Conservation (phyloP, 1,284 basidiomycete genomes). For the Clitocybe nebularis region DNA sequence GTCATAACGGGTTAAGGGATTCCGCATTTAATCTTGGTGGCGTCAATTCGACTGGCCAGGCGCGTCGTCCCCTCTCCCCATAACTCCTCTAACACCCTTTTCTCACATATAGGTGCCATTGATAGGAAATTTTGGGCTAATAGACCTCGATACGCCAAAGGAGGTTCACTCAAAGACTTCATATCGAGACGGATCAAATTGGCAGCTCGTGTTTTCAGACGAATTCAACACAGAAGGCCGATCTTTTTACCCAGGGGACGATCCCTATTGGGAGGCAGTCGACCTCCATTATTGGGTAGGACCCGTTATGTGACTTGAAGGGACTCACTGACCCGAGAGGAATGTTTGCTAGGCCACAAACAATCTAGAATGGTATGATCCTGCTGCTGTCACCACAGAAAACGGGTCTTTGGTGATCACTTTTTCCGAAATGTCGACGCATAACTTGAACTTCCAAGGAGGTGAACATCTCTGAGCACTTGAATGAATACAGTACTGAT, state of each 20-base stretch:
- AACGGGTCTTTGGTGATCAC: constrained; percentile 82
- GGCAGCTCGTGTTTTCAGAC: constrained; percentile 61
- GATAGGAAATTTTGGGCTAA: constrained; percentile 55
- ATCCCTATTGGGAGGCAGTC: constrained; percentile 66
- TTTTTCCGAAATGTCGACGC: constrained; percentile 56
- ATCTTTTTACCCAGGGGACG: constrained; percentile 62
- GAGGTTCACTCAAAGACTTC: constrained; percentile 48
- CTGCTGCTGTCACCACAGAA: constrained; percentile 76
- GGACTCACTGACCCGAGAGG: neutral
- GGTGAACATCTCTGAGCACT: constrained; percentile 32
- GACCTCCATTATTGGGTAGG: constrained; percentile 72
- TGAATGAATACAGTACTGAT: no score
- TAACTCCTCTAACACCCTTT: neutral
- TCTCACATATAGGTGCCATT: constrained; percentile 38
- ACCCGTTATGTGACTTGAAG: neutral
- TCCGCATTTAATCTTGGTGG: constrained; percentile 70
- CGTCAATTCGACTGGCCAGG: constrained; percentile 54
- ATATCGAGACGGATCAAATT: constrained; percentile 41
- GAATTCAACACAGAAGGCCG: constrained; percentile 76
- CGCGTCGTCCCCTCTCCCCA: constrained; percentile 24
- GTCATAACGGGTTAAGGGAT: constrained; percentile 26
- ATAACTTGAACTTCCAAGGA: constrained; percentile 75
- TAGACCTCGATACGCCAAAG: constrained; percentile 65
- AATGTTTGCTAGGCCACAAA: constrained; percentile 43
- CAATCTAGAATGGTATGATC: constrained; percentile 67